phyloP scores from a whole-genome alignment of 352 stramenopile genomes.

The Peronospora farinosa region DNA sequence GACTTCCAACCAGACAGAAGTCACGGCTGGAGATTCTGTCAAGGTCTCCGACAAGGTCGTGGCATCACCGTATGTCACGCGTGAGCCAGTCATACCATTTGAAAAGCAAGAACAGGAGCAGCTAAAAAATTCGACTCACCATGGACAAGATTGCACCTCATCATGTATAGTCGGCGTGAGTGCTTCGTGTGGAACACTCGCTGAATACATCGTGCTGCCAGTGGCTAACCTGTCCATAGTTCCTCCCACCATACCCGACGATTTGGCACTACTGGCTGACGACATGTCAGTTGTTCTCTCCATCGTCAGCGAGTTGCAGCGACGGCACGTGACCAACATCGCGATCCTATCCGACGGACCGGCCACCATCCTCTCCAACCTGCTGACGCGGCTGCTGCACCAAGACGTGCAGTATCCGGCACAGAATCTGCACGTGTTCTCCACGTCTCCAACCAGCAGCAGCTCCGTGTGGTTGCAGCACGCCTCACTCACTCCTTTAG shows the following conservation, averaged over 20 bases:
- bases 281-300: conserved; percentile 37
- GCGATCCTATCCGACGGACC: conserved; percentile 25
- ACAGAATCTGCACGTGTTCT: conserved; percentile 29
- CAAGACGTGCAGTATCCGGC: conserved; percentile 18
- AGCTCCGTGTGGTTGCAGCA: conserved; percentile 14
- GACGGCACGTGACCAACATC: conserved; percentile 20
- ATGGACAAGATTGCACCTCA: not conserved
- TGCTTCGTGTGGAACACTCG: conserved; percentile 27
- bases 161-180: conserved; percentile 35
- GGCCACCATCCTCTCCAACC: conserved; percentile 21
- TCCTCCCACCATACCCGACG: conserved; percentile 29
- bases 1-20: not conserved
- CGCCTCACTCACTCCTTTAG: conserved; percentile 27
- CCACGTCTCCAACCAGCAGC: conserved; percentile 10
- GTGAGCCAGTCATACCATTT: not conserved
- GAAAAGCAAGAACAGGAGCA: conserved; percentile 6
- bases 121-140: not conserved
- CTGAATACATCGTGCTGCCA: conserved; percentile 41
- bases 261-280: conserved; percentile 36
- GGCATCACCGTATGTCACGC: conserved; percentile 21
- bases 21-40: conserved; percentile 5
- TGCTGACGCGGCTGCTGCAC: conserved; percentile 30
- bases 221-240: conserved; percentile 29
- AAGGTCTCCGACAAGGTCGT: conserved; percentile 34
- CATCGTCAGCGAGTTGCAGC: conserved; percentile 26